Evolutionary conservation across 441 rosid species (phyloP), one percentile per base, ranked within the genome.

Genomic region (Iberis amara): DNA sequence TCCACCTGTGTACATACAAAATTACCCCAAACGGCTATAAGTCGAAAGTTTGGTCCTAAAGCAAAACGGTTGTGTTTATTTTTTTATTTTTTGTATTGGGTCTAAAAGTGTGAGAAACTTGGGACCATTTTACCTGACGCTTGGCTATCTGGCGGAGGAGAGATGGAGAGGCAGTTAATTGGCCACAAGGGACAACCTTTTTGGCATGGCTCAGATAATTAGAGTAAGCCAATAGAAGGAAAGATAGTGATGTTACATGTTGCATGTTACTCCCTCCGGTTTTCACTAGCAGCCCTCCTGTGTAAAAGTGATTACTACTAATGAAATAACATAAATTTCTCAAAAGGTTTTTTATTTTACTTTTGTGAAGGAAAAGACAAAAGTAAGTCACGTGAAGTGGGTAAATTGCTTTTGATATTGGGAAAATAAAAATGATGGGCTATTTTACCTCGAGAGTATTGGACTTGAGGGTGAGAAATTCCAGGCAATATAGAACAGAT

Each of bases 401-500:
- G 41, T 32, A 41, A 57, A 35, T 6, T 12, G 4, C n/a, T 37
- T 52, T 51, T 45, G 64, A 51, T 45, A 51, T 39, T 52, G 14
- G 28, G 15, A 35, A 49, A 55, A 26, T 5, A 10, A 47, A 30
- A 55, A 44, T 33, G 33, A 47, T 12, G 55, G 23, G 40, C 71
- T 55, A 24, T 62, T 0, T 24, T 42, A 89, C 97, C 97, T 49
- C 91, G 97, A 59, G 97, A 89, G 73, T 89, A 89, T 64, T 82
- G 97, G 50, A 89, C 84, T 77, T 89, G 91, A 24, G 94, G 78
- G 69, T 76, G 91, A 49, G 96, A 76, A 53, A 89, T 73, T 60
- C 95, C 97, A 58, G 97, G 97, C 69, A 89, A 64, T 62, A 86
- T 8, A 61, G 97, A 84, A 68, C 97, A 89, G 62, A 89, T 89